These are phyloP conservation scores for Bodo saltans DNA, from an alignment of 78 protist genomes.

Conservation along the genomic window DNA sequence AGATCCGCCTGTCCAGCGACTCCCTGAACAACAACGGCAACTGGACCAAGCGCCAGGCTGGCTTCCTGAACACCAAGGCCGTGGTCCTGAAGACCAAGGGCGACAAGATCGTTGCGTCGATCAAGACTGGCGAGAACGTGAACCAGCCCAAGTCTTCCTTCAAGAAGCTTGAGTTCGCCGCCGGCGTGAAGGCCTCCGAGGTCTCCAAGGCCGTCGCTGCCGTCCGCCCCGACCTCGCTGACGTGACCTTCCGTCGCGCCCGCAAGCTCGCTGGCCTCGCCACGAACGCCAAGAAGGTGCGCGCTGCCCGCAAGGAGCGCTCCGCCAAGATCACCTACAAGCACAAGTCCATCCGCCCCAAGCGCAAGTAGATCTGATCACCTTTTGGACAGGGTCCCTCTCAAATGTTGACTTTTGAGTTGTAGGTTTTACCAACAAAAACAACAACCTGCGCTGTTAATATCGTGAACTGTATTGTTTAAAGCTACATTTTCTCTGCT, in stretches of 20 bases:
- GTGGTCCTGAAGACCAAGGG: background rate
- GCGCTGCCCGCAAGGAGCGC: background rate
- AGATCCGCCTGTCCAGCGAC: background rate
- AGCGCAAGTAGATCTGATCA: no score
- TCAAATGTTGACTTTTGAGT: no score
- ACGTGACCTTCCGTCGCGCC: background rate
- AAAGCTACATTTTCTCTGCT: no score
- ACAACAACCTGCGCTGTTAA: no score
- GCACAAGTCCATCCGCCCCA: background rate
- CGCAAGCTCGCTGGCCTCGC: background rate
- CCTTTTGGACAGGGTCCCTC: no score
- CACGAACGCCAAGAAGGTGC: background rate
- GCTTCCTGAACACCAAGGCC: background rate
- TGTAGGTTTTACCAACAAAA: no score
- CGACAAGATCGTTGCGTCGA: background rate
- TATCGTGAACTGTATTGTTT: no score
- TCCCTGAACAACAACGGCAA: background rate
- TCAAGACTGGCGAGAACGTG: background rate
- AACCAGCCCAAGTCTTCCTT: background rate
- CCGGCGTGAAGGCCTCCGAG: background rate
- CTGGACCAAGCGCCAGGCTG: background rate
- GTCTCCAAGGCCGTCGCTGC: background rate
- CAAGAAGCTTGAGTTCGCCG: background rate
- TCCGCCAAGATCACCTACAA: background rate
- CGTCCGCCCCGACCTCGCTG: conserved; percentile 1